Percentiles rank a stretch among this genome's conserved stretches.
These are phyloP conservation scores for Penicillium subrubescens DNA, from an alignment of 495 filamentous ascomycete species.

Conservation along the genomic window DNA sequence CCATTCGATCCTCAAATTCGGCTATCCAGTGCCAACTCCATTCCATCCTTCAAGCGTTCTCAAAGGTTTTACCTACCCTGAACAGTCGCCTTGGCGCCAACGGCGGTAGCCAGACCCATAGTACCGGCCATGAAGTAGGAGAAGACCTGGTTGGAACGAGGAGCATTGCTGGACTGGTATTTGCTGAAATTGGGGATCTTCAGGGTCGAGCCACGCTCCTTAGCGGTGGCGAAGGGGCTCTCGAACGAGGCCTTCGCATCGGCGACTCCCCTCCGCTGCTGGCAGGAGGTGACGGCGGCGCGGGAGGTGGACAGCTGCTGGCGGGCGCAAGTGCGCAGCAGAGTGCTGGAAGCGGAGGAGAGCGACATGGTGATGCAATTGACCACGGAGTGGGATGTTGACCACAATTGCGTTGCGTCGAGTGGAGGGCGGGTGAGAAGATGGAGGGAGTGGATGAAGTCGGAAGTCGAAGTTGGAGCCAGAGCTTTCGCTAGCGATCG, in stretches of 20 bases:
- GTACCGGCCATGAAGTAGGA: constrained; percentile 98
- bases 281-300: constrained; percentile 51
- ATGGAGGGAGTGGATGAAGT: constrained; percentile 42
- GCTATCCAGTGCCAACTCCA: not conserved
- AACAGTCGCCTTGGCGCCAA: constrained; percentile 94
- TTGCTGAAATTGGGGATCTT: constrained; percentile 89
- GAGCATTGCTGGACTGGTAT: constrained; percentile 69
- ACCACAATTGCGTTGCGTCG: constrained; percentile 40
- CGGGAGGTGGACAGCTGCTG: constrained; percentile 49
- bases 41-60: not conserved
- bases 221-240: constrained; percentile 50
- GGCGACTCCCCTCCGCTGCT: constrained; percentile 50
- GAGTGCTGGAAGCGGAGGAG: constrained; percentile 48
- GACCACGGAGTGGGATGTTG: constrained; percentile 29
- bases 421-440: constrained; percentile 27
- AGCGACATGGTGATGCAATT: constrained; percentile 51
- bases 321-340: constrained; percentile 55
- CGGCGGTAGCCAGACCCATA: constrained; percentile 84
- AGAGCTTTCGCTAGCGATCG: constrained; percentile 52
- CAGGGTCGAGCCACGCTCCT: constrained; percentile 51
- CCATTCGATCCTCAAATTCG: constrained; percentile 3
- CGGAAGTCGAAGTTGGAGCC: constrained; percentile 45
- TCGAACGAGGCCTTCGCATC: constrained; percentile 54
- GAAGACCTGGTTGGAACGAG: constrained; percentile 79
- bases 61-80: constrained; percentile 68